Percentiles rank a stretch among this genome's conserved stretches.
Evolutionary conservation across 805 yeast species (phyloP).

Genomic region (Hyphopichia homilentoma): DNA sequence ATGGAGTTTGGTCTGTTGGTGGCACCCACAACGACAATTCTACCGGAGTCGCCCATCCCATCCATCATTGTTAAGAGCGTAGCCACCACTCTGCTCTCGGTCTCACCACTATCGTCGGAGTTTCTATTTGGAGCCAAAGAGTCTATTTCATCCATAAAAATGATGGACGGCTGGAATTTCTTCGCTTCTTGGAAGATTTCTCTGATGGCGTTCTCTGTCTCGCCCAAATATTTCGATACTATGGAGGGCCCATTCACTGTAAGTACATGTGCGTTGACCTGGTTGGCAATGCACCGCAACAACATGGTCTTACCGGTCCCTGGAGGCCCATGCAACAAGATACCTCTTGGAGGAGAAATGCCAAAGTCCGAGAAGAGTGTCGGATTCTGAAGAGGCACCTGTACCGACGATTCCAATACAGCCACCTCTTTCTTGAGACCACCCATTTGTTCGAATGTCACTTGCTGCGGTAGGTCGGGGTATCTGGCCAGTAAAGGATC

Average conservation of each 20-base stretch:
- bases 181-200: conserved; percentile 81
- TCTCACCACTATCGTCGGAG: conserved; percentile 84
- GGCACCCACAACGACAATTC: conserved; percentile 69
- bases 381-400: conserved; percentile 78
- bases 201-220: conserved; percentile 83
- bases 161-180: conserved; percentile 79
- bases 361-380: conserved; percentile 76
- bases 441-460: conserved; percentile 61
- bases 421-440: conserved; percentile 69
- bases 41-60: conserved; percentile 62
- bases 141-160: conserved; percentile 91
- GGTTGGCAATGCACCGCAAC: conserved; percentile 75
- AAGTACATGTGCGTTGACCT: conserved; percentile 75
- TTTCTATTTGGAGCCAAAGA: conserved; percentile 83
- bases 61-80: conserved; percentile 82
- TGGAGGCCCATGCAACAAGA: conserved; percentile 92
- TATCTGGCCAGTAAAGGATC: conserved; percentile 17
- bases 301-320: conserved; percentile 96
- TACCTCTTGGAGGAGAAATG: conserved; percentile 90
- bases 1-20: conserved; percentile 68
- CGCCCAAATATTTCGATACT: conserved; percentile 90
- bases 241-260: conserved; percentile 88
- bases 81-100: conserved; percentile 87
- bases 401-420: conserved; percentile 60
- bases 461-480: conserved; percentile 41